These are phyloP conservation scores for Ophiosphaerella narmari DNA, from an alignment of 2,329 filamentous ascomycete genomes.

Conservation along the genomic window DNA sequence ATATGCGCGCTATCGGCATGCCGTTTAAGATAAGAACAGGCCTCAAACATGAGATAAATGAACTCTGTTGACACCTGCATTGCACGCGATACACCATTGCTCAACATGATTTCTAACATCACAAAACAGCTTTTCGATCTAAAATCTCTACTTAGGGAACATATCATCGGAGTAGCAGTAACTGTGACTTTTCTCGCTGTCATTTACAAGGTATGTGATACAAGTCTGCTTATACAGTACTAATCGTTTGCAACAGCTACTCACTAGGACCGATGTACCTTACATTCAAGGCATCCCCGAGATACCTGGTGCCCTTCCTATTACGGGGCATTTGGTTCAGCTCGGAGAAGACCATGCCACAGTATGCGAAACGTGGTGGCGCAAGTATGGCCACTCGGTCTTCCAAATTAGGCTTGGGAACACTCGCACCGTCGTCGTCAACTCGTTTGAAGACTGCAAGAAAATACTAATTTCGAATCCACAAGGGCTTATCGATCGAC, in stretches of 20 bases:
- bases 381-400: conserved; percentile 52
- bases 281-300: conserved; percentile 56
- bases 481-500: conserved; percentile 56
- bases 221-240: background rate
- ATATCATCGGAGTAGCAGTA: background rate
- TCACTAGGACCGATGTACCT: conserved; percentile 53
- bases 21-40: background rate
- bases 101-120: background rate
- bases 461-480: conserved; percentile 57
- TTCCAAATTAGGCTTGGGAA: conserved; percentile 61
- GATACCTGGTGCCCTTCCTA: conserved; percentile 56
- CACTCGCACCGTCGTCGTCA: conserved; percentile 58
- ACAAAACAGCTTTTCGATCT: background rate
- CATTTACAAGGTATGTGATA: conserved; percentile 10
- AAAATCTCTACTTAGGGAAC: background rate
- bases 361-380: conserved; percentile 57
- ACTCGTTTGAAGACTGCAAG: conserved; percentile 58
- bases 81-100: too few species aligned
- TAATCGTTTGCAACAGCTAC: conserved; percentile 1
- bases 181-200: background rate
- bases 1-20: conserved; percentile 6
- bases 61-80: too few species aligned
- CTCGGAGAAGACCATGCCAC: conserved; percentile 61
- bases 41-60: background rate
- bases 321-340: conserved; percentile 57